phyloP scores from a whole-genome alignment of 2,329 filamentous ascomycete genomes.

The Sarocladium oryzae region DNA sequence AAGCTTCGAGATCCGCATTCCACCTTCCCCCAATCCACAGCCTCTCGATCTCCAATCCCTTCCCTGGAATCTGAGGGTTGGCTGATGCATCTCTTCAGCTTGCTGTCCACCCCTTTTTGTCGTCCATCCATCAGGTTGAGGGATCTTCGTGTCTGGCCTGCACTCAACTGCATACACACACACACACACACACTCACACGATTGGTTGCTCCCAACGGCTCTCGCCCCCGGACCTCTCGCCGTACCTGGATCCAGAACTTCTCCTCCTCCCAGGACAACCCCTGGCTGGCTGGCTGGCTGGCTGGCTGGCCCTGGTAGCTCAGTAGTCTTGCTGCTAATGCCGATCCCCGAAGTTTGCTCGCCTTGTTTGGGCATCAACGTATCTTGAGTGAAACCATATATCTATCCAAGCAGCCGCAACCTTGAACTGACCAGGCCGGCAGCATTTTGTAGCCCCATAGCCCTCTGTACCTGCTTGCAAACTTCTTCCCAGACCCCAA shows the following conservation, averaged over 20 bases:
- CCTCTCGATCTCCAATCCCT: not conserved
- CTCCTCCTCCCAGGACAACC: not conserved
- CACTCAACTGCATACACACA: not conserved
- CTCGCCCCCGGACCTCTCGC: not conserved
- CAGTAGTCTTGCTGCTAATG: constrained; percentile 1
- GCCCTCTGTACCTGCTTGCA: too few species aligned
- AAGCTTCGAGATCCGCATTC: constrained; percentile 5
- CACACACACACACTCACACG: too few species aligned
- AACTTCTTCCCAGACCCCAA: too few species aligned
- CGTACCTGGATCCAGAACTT: not conserved
- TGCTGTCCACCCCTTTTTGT: not conserved
- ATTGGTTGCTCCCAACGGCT: too few species aligned
- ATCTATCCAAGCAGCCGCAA: not conserved
- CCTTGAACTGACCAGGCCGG: not conserved
- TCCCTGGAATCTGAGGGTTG: not conserved
- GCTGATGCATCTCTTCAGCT: too few species aligned
- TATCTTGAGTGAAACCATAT: not conserved
- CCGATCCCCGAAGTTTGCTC: constrained; percentile 2
- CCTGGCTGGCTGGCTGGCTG: too few species aligned
- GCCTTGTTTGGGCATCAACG: constrained; percentile 9
- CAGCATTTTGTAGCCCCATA: too few species aligned
- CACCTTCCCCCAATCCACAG: constrained; percentile 1
- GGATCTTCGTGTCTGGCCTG: too few species aligned
- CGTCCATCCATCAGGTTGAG: not conserved
- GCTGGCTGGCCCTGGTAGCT: not conserved